phyloP scores from a whole-genome alignment of 192 early-diverging fungal species.

The Coemansia sp. region DNA sequence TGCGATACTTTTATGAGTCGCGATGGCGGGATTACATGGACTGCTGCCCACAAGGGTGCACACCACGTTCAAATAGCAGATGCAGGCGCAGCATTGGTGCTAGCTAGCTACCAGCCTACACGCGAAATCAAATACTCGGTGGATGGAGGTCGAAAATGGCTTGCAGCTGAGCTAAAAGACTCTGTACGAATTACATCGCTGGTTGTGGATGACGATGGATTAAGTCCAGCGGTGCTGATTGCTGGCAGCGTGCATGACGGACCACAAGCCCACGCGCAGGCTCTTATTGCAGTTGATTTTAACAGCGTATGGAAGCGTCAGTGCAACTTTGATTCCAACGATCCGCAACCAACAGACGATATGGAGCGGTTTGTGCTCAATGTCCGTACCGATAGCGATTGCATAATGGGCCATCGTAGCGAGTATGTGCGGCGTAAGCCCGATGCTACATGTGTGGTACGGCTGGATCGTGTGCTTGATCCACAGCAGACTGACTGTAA shows the following conservation, averaged over 20 bases:
- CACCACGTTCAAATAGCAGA: slow-evolving; percentile 86
- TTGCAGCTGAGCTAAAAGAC: slow-evolving; percentile 45
- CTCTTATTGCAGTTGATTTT: slow-evolving; percentile 74
- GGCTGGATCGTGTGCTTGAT: slow-evolving; percentile 58
- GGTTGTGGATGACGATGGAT: slow-evolving; percentile 79
- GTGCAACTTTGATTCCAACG: slow-evolving; percentile 61
- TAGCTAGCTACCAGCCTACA: slow-evolving; percentile 62
- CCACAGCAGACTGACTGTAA: slow-evolving; percentile 63
- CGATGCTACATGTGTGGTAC: slow-evolving; percentile 74
- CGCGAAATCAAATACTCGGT: slow-evolving; percentile 69
- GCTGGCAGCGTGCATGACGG: slow-evolving; percentile 40
- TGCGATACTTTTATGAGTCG: slow-evolving; percentile 84
- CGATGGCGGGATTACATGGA: slow-evolving; percentile 83
- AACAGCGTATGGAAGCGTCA: slow-evolving; percentile 55
- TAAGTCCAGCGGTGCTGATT: slow-evolving; percentile 69
- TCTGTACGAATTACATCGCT: slow-evolving; percentile 62
- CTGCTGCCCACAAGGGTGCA: slow-evolving; percentile 61
- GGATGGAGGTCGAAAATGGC: slow-evolving; percentile 77
- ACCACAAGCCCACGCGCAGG: slow-evolving; percentile 30
- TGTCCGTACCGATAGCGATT: slow-evolving; percentile 59
- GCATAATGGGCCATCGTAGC: slow-evolving; percentile 76
- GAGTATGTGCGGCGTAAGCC: slow-evolving; percentile 76
- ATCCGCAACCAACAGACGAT: slow-evolving; percentile 49
- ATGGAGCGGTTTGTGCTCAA: slow-evolving; percentile 34
- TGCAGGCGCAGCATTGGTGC: slow-evolving; percentile 72